Evolutionary conservation across 2,329 filamentous ascomycete species (phyloP).

Genomic region (Trichoderma gracile): DNA sequence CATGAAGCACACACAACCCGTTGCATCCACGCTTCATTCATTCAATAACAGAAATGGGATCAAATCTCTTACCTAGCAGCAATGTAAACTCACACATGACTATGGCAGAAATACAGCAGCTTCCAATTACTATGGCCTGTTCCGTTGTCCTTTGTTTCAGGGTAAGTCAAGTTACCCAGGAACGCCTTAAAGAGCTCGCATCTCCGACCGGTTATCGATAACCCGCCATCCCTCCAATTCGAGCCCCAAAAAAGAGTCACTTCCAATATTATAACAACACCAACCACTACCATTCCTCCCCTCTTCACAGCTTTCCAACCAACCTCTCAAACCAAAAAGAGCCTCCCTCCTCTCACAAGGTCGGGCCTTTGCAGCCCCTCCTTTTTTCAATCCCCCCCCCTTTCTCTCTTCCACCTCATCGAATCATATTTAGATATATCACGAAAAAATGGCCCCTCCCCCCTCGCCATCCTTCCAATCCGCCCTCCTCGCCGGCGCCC

Average conservation of each 20-base stretch:
- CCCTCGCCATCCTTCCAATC: slow-evolving; percentile 53
- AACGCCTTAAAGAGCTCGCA: slow-evolving; percentile 8
- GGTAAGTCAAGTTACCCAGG: not conserved
- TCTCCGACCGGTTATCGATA: slow-evolving; percentile 26
- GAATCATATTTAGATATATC: not conserved
- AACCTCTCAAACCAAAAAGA: not conserved
- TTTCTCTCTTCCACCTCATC: not conserved
- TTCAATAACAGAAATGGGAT: too few species aligned
- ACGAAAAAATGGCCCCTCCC: slow-evolving; percentile 2
- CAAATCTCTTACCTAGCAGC: too few species aligned
- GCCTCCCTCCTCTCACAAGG: not conserved
- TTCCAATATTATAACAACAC: too few species aligned
- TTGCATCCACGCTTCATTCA: too few species aligned
- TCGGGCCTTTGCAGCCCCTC: slow-evolving; percentile 25
- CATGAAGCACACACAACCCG: too few species aligned
- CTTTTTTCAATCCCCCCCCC: not conserved
- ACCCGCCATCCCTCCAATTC: not conserved
- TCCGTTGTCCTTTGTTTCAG: not conserved
- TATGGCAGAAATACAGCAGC: not conserved
- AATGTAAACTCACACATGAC: too few species aligned
- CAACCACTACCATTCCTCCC: not conserved
- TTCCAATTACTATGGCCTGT: not conserved
- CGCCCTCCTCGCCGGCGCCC: slow-evolving; percentile 74
- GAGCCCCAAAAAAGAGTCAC: too few species aligned
- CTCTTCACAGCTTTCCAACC: not conserved